Base-by-base conservation (phyloP, 495 filamentous ascomycete genomes). In the Penicillium samsonianum region DNA sequence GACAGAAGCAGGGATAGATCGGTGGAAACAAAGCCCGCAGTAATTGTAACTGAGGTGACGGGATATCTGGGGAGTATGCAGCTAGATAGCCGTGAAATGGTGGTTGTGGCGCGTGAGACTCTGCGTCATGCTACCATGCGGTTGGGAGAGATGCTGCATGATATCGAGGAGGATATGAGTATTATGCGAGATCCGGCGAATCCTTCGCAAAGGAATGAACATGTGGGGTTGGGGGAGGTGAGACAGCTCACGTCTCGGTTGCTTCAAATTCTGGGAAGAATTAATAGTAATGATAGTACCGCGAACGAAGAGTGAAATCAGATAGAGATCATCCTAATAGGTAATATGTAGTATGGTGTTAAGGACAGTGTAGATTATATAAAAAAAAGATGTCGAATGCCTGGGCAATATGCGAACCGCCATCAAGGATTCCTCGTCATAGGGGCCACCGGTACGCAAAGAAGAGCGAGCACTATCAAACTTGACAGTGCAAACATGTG, bases 111-210 rank as follows among this genome's bases (percentile, higher is more conserved):
- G 20, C 42, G 42, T 8, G 42, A 25, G 42, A 2, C 42, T 44
- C 25, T 44, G 42, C 42, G 20, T 25, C 20, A 44, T 44, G 42
- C 20, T 44, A 23, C 42, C 10, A 44, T 44, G 42, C 42, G 20
- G 20, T 44, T 44, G 42, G 42, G 42, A 20, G 20, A 44, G 42
- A 44, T 44, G 42, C 20, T 44, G 42, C 42, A 44, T 16, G 42
- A 44, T 44, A 44, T 44, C 11, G 42, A 44, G 40, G 40, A 42
- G 42, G 42, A 44, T 43, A 43, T 43, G 41, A 22, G 19, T 43
- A 43, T 20, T 19, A 8, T 43, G 0, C 9, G 19, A 19, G 19
- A 23, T 42, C 40, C 4, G 7, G 40, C 40, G 7, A 42, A 42
- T 42, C 17, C 40, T 5, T 40, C 14, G 37, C 40, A 22, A 42